Base-by-base conservation (phyloP, 2,329 filamentous ascomycete species). In the Pestalotiopsis fici region DNA sequence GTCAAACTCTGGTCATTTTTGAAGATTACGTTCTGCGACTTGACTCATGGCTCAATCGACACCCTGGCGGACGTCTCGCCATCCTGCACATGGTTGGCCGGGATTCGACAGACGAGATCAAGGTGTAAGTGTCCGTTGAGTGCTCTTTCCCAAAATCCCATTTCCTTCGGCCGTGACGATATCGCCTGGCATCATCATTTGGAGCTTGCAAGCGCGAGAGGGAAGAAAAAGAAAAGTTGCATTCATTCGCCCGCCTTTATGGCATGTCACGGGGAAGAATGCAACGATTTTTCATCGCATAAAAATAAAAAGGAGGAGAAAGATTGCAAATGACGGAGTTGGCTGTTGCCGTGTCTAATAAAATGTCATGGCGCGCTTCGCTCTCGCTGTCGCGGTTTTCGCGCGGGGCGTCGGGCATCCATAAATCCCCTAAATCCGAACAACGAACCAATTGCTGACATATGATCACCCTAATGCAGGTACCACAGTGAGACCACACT, bases 31-130 rank as follows among this genome's bases (percentile, higher is more conserved):
- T 87, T 18, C 78, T 90, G 71, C 81, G 82, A 66, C 83, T 90
- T 47, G 86, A 88, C 72, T 78, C 80, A 56, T 91, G 88, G 88
- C 81, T 90, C 71, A 75, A 84, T 65, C 83, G 79, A 66, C 88
- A 90, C 72, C 88, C 88, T 0, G 88, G 88, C 23, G 88, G 88
- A 37, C 78, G 81, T 15, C 78, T 90, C 28, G 86, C 87, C 23
- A 88, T 90, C 69, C 74, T 86, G 69, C 88, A 90, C 78, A 89
- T 88, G 86, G 84, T 88, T 3, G 87, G 87, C 66, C 82, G 81
- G 75, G 87, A 89, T 77, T 86, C 87, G 27, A 87, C 86, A 23
- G 85, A 88, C 73, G 86, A 89, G 74, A 88, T 88, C 72, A 85
- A 85, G 69, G 84, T 83, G 86, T 88, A 84, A 81, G 70, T 76